phyloP scores from a whole-genome alignment of 306 rosid genomes.

The Comarum palustre region DNA sequence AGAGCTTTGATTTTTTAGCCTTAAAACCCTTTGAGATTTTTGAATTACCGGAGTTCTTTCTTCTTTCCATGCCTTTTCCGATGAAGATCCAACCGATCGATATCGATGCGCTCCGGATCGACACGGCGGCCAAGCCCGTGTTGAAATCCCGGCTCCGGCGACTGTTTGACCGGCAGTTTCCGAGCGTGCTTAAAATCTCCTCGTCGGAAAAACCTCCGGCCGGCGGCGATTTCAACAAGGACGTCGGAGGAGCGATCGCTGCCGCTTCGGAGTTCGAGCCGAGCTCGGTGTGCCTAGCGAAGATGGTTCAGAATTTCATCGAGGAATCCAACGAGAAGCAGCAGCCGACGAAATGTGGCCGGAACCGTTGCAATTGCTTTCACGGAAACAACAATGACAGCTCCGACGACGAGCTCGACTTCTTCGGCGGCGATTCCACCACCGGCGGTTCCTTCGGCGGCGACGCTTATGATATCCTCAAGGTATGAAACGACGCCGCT shows the following conservation, averaged over 20 bases:
- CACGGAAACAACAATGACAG: slow-evolving; percentile 75
- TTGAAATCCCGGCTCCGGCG: slow-evolving; percentile 74
- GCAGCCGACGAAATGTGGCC: slow-evolving; percentile 49
- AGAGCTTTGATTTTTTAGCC: slow-evolving; percentile 13
- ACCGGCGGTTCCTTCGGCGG: slow-evolving; percentile 56
- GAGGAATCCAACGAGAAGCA: slow-evolving; percentile 77
- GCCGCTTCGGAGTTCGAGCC: slow-evolving; percentile 62
- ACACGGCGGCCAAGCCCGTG: slow-evolving; percentile 60
- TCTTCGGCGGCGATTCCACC: slow-evolving; percentile 55
- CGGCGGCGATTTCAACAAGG: slow-evolving; percentile 32
- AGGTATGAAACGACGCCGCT: slow-evolving; percentile 43
- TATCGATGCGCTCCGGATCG: slow-evolving; percentile 52
- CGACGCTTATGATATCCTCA: slow-evolving; percentile 61
- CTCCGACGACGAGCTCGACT: slow-evolving; percentile 86
- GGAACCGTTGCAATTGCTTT: slow-evolving; percentile 92
- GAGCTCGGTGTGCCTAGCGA: slow-evolving; percentile 75
- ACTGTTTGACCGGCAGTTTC: slow-evolving; percentile 84
- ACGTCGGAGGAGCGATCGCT: slow-evolving; percentile 7
- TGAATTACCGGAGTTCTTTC: slow-evolving; percentile 6
- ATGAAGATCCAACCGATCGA: slow-evolving; percentile 94
- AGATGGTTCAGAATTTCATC: slow-evolving; percentile 89
- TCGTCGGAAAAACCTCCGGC: slow-evolving; percentile 47
- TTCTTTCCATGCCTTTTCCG: slow-evolving; percentile 57
- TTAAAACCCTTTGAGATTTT: neutral
- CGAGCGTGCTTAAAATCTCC: slow-evolving; percentile 54